Percentiles rank a stretch among this genome's conserved stretches.
Conservation (phyloP, 2,329 filamentous ascomycete species). For the Diplodia seriata region DNA sequence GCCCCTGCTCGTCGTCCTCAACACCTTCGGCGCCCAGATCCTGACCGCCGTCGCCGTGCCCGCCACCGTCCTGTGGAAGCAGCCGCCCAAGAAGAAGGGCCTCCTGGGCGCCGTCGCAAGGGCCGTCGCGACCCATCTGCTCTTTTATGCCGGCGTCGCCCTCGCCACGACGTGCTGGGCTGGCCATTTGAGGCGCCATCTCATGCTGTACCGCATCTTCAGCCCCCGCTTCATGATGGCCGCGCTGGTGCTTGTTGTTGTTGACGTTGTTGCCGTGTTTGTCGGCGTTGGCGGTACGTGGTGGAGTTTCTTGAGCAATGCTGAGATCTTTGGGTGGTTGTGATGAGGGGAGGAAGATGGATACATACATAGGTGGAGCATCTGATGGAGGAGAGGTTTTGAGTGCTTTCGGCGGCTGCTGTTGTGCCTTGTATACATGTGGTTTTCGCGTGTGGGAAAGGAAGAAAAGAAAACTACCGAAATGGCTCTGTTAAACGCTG, state of each 20-base stretch:
- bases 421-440: background rate
- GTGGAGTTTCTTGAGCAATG: conserved; percentile 78
- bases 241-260: conserved; percentile 71
- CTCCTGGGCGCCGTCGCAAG: conserved; percentile 74
- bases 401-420: background rate
- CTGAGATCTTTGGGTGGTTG: conserved; percentile 78
- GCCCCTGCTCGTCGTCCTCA: conserved; percentile 79
- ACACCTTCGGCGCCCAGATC: conserved; percentile 89
- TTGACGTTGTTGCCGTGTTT: conserved; percentile 76
- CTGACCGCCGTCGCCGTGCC: conserved; percentile 81
- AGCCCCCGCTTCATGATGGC: conserved; percentile 89
- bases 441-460: background rate
- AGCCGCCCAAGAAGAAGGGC: conserved; percentile 70
- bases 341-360: background rate
- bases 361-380: background rate
- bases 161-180: conserved; percentile 91
- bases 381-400: background rate
- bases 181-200: conserved; percentile 82
- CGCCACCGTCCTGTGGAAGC: conserved; percentile 86
- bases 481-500: background rate
- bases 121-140: conserved; percentile 74
- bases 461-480: background rate
- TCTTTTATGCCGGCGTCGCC: conserved; percentile 83
- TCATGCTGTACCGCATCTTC: conserved; percentile 97
- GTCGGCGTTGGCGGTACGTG: conserved; percentile 77